Evolutionary conservation across 2,329 filamentous ascomycete genomes (phyloP).

Genomic region (Bipolaris oryzae): DNA sequence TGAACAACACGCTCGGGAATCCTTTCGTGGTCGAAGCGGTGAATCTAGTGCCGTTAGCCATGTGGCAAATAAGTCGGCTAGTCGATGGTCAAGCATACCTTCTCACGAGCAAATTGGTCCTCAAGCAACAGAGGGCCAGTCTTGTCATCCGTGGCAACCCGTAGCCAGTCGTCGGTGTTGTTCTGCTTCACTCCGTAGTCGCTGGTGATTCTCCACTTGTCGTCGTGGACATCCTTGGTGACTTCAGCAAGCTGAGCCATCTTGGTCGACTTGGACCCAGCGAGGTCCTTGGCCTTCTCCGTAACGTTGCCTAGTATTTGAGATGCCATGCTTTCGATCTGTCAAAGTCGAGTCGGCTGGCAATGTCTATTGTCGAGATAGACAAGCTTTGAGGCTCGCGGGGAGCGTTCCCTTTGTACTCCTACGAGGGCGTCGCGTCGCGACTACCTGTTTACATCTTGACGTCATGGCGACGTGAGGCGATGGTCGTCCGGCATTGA

Average conservation of each 20-base stretch:
- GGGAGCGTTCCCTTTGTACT: constrained; percentile 12
- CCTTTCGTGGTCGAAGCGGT: constrained; percentile 77
- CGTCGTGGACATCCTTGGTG: constrained; percentile 63
- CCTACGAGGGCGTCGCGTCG: not conserved
- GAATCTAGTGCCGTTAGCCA: constrained; percentile 58
- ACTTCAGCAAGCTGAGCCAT: constrained; percentile 64
- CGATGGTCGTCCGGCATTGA: constrained; percentile 16
- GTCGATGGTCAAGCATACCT: constrained; percentile 56
- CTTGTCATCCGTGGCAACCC: constrained; percentile 64
- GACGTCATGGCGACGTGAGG: constrained; percentile 30
- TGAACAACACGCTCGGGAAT: constrained; percentile 73
- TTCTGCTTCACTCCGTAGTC: constrained; percentile 77
- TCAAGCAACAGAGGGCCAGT: constrained; percentile 73
- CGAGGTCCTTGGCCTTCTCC: constrained; percentile 43
- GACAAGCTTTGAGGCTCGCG: not conserved
- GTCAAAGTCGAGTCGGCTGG: constrained; percentile 9
- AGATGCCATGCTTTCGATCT: constrained; percentile 36
- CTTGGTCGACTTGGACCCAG: constrained; percentile 57
- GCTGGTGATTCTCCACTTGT: constrained; percentile 68
- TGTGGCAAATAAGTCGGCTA: too few relatives aligned
- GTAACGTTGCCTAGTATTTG: constrained; percentile 35
- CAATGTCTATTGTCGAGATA: constrained; percentile 9
- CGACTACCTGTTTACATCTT: constrained; percentile 18
- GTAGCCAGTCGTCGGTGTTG: constrained; percentile 80
- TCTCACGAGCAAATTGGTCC: constrained; percentile 74